A percentile compares a stretch with the other conserved stretches of the same genome.
phyloP scores from a whole-genome alignment of 73 alveolate species.

The Effrenium voratum region DNA sequence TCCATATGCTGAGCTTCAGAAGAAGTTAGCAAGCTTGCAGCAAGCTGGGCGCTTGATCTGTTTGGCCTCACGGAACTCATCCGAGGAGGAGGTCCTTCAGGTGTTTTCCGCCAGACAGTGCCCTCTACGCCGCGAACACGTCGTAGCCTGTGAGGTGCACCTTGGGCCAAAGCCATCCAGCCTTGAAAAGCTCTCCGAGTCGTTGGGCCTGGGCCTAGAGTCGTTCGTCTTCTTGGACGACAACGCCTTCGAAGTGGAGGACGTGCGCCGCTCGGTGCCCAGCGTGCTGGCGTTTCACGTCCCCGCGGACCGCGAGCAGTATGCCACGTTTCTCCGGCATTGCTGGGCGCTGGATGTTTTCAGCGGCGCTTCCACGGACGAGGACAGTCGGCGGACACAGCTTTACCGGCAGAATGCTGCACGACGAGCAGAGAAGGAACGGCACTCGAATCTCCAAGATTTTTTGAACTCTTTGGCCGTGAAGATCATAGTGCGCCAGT shows the following conservation, averaged over 20 bases:
- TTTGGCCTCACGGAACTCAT: constrained; percentile 45
- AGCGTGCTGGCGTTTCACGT: background rate
- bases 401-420: constrained; percentile 45
- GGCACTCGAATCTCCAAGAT: background rate
- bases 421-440: constrained; percentile 18
- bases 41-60: constrained; percentile 45
- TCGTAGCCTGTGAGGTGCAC: constrained; percentile 26
- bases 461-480: constrained; percentile 10
- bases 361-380: background rate
- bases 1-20: constrained; percentile 16
- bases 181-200: background rate
- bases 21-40: background rate
- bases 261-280: background rate
- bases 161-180: background rate
- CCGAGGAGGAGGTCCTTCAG: background rate
- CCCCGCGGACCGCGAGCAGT: background rate
- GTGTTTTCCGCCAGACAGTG: background rate
- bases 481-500: background rate
- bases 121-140: background rate
- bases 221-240: constrained; percentile 49
- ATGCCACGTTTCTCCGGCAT: background rate
- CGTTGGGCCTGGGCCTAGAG: background rate
- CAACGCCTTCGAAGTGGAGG: constrained; percentile 37
- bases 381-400: constrained; percentile 7
- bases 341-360: constrained; percentile 21